Evolutionary conservation across 1,139 yeast species (phyloP), one percentile per base, ranked within the genome.

Genomic region (Yamadazyma mexicana): DNA sequence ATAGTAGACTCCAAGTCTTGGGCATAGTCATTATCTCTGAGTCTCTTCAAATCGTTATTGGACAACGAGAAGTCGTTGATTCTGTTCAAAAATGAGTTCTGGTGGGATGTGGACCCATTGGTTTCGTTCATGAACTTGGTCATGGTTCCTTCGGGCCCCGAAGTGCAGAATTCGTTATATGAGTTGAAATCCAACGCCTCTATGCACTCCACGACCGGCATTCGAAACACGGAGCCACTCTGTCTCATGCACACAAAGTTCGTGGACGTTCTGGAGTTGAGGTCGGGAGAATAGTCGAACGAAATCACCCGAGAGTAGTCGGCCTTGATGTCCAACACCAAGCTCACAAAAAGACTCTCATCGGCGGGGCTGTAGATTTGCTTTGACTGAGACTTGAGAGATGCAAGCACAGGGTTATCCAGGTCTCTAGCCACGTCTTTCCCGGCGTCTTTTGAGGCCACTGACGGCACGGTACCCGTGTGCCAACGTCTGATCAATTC

Each of bases 161-260:
- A 73, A 30, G 83, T 65, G 1, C 85, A 70, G 34, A 88, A 66
- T 38, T 86, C 88, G 55, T 88, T 88, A 49, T 69, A 75, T 0
- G 92, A 80, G 50, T 82, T 87, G 59, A 89, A 86, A 16, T 66
- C 71, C 15, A 84, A 59, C 5, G 81, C 72, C 34, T 81, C 81
- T 26, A 83, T 81, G 38, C 85, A 78, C 56, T 87, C 94, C 1
- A 71, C 66, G 1, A 83, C 86, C 0, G 83, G 77, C 92, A 87
- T 87, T 44, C 87, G 69, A 60, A 86, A 89, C 0, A 88, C 83
- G 35, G 87, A 83, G 2, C 96, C 96, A 1, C 95, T 84, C 54
- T 87, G 95, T 47, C 96, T 69, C 85, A 89, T 85, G 59, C 96
- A 89, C 27, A 89, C 81, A 47, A 87, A 74, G 46, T 68, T 66